Percentiles rank a stretch among this genome's conserved stretches.
Conservation (phyloP, 495 filamentous ascomycete species). For the Aspergillus ellipticus region DNA sequence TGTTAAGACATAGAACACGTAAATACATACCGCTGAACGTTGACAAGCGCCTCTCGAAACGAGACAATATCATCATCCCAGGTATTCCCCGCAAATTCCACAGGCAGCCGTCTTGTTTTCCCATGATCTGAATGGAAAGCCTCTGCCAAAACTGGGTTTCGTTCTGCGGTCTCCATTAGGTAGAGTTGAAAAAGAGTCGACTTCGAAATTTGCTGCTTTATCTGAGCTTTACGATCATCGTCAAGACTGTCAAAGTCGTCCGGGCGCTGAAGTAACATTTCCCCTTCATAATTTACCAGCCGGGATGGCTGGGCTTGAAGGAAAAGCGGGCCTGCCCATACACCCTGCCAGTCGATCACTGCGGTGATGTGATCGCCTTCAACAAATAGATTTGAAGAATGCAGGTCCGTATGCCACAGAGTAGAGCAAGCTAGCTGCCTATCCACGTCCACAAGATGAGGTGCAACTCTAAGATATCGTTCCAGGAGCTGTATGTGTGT, state of each 20-base stretch:
- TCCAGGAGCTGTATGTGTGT: conserved; percentile 21
- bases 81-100: conserved; percentile 26
- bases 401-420: conserved; percentile 38
- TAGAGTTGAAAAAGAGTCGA: conserved; percentile 28
- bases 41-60: conserved; percentile 28
- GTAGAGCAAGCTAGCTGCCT: conserved; percentile 15
- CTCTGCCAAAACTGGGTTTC: conserved; percentile 18
- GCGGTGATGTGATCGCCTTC: conserved; percentile 23
- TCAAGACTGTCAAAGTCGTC: conserved; percentile 24
- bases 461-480: conserved; percentile 21
- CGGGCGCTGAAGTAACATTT: conserved; percentile 21
- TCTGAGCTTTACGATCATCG: conserved; percentile 22
- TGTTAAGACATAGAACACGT: too few species aligned
- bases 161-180: conserved; percentile 19
- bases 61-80: conserved; percentile 36
- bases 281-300: conserved; percentile 30
- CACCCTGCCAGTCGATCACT: conserved; percentile 37
- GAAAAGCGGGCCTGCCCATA: conserved; percentile 30
- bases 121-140: conserved; percentile 26
- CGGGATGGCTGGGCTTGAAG: too few species aligned
- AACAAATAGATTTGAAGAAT: conserved; percentile 37
- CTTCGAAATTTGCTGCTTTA: conserved; percentile 26
- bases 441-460: conserved; percentile 26
- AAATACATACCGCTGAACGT: conserved; percentile 20
- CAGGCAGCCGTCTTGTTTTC: conserved; percentile 23